Percentiles rank a stretch among this genome's conserved stretches.
Conservation (phyloP, 352 stramenopile species). For the Pythium vanterpoolii region DNA sequence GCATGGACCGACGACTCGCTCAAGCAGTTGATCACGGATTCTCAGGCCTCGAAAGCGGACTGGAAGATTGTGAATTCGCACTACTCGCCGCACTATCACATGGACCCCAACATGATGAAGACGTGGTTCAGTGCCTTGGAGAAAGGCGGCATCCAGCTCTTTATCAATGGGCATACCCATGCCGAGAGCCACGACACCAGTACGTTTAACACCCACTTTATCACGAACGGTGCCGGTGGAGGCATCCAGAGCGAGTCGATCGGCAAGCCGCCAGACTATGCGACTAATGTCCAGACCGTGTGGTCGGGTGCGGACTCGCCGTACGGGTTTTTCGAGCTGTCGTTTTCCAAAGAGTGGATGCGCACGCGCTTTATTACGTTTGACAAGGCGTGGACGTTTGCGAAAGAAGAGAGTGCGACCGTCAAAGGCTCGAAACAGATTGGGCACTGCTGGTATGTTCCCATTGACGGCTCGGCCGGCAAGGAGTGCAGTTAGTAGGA, state of each 20-base stretch:
- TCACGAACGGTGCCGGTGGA: conserved; percentile 37
- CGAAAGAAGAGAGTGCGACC: conserved; percentile 17
- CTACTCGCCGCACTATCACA: conserved; percentile 79
- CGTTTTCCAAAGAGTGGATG: conserved; percentile 38
- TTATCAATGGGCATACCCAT: conserved; percentile 77
- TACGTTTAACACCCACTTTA: conserved; percentile 30
- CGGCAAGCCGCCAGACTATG: conserved; percentile 19
- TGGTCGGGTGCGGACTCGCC: conserved; percentile 23
- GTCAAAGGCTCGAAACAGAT: conserved; percentile 17
- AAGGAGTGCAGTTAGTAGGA: conserved; percentile 16
- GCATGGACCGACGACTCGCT: conserved; percentile 69
- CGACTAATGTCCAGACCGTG: conserved; percentile 22
- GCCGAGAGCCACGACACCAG: conserved; percentile 68
- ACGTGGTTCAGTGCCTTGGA: conserved; percentile 60
- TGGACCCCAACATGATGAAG: conserved; percentile 49
- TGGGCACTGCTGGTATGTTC: conserved; percentile 51
- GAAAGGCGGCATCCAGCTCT: conserved; percentile 53
- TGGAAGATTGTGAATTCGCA: conserved; percentile 88
- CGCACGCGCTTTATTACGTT: conserved; percentile 41
- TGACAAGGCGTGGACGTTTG: conserved; percentile 34
- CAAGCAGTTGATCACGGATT: conserved; percentile 44
- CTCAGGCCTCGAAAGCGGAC: conserved; percentile 57
- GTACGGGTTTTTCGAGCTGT: conserved; percentile 44
- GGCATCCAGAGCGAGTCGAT: conserved; percentile 33
- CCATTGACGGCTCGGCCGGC: conserved; percentile 29